phyloP scores from a whole-genome alignment of 2,329 filamentous ascomycete genomes.

The Pseudodiploospora longispora region DNA sequence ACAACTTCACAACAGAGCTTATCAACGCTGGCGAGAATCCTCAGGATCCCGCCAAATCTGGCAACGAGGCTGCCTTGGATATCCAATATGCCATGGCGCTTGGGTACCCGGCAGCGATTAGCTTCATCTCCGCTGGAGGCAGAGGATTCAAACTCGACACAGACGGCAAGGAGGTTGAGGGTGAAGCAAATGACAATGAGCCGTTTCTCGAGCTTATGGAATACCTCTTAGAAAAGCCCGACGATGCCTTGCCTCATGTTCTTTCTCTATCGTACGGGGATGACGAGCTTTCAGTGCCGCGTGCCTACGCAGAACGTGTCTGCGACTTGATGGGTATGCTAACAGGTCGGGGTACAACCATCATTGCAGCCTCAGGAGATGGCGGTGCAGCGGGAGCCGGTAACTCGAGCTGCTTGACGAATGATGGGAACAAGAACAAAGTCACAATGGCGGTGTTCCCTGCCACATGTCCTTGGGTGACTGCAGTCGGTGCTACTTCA shows the following conservation, averaged over 20 bases:
- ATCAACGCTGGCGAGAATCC: constrained; percentile 37
- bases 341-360: constrained; percentile 41
- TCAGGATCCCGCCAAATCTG: constrained; percentile 27
- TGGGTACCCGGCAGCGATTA: constrained; percentile 34
- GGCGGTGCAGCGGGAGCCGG: constrained; percentile 34
- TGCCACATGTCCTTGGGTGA: constrained; percentile 38
- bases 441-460: constrained; percentile 39
- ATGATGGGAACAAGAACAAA: constrained; percentile 19
- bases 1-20: constrained; percentile 31
- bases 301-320: constrained; percentile 41
- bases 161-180: constrained; percentile 15
- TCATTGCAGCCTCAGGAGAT: constrained; percentile 45
- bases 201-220: constrained; percentile 49
- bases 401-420: constrained; percentile 12
- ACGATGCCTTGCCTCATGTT: constrained; percentile 43
- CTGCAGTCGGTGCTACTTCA: constrained; percentile 43
- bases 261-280: constrained; percentile 52
- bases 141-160: constrained; percentile 1
- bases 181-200: constrained; percentile 37
- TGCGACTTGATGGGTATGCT: constrained; percentile 47
- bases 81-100: constrained; percentile 39
- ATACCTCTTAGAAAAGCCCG: constrained; percentile 35
- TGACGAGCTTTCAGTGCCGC: constrained; percentile 47
- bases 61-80: constrained; percentile 39
- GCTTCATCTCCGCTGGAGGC: constrained; percentile 8